Evolutionary conservation across 345 rosid species (phyloP), one percentile per base, ranked within the genome.

Genomic region (Excoecaria agallocha): DNA sequence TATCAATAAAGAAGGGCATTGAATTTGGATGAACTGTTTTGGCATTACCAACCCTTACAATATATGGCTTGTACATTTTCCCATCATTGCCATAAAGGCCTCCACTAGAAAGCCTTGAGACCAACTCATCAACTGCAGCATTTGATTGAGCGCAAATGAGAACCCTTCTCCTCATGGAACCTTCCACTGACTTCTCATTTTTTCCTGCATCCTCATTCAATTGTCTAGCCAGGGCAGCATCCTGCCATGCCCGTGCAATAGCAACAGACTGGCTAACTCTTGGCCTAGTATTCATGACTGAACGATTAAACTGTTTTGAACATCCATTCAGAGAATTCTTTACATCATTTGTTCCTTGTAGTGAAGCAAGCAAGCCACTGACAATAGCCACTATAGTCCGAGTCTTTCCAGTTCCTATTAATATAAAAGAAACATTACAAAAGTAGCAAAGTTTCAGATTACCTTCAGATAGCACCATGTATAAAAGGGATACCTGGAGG

Each of bases 91-190:
- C 95, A 74, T 87, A 85, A 54, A 94, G 96, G 57, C 98, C 97
- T 80, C 85, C 86, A 76, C 81, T 81, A 59, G 89, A 82, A 79
- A 94, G 87, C 76, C 98, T 88, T 74, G 95, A 87, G 63, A 94
- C 98, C 80, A 94, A 80, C 81, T 94, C 98, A 83, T 94, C 98
- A 83, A 94, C 98, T 50, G 98, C 98, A 68, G 98, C 98, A 87
- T 94, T 94, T 73, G 98, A 94, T 81, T 94, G 98, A 66, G 98
- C 98, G 78, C 98, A 94, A 69, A 94, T 80, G 66, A 94, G 85
- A 74, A 94, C 93, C 81, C 98, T 94, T 83, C 90, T 90, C 77
- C 83, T 89, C 22, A 77, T 71, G 77, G 82, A 85, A 76, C 73
- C 79, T 80, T 86, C 95, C 55, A 63, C 68, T 62, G 82, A 51